These are phyloP conservation scores for Pythium dissotocum DNA, from an alignment of 352 stramenopile species.

Conservation along the genomic window DNA sequence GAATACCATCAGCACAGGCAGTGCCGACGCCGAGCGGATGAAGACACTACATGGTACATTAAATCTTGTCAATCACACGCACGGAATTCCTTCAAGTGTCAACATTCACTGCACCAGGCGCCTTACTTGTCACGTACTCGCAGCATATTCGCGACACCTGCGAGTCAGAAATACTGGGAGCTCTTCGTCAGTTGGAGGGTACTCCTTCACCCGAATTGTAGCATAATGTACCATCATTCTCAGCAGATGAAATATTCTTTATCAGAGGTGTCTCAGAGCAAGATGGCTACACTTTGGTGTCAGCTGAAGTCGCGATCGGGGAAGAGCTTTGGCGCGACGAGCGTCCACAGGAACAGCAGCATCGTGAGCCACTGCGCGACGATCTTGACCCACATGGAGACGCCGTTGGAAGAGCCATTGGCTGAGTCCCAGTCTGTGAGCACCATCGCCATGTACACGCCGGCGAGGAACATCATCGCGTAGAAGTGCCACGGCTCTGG, in stretches of 20 bases:
- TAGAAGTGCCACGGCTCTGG: slow-evolving; percentile 94
- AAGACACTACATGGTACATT: slow-evolving; percentile 37
- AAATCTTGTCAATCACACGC: not conserved
- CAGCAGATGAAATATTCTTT: slow-evolving; percentile 4
- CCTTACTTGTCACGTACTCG: slow-evolving; percentile 71
- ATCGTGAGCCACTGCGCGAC: slow-evolving; percentile 93
- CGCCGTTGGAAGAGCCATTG: slow-evolving; percentile 57
- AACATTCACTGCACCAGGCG: not conserved
- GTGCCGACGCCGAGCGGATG: slow-evolving; percentile 55
- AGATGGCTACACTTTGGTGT: slow-evolving; percentile 16
- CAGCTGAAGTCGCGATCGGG: slow-evolving; percentile 91
- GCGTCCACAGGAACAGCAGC: slow-evolving; percentile 93
- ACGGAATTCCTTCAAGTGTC: not conserved
- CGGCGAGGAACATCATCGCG: slow-evolving; percentile 89
- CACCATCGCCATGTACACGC: slow-evolving; percentile 94
- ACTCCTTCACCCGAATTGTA: slow-evolving; percentile 3
- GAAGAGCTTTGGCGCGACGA: slow-evolving; percentile 93
- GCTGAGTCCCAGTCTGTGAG: slow-evolving; percentile 94
- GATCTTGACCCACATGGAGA: slow-evolving; percentile 97
- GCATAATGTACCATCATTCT: not conserved
- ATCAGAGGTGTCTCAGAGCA: not conserved
- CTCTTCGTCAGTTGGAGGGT: not conserved
- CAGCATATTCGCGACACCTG: slow-evolving; percentile 40
- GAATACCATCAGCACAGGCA: slow-evolving; percentile 68
- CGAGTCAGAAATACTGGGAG: not conserved